These are phyloP conservation scores for Jacaranda mimosifolia DNA, from an alignment of 257 asterid species.

Conservation along the genomic window DNA sequence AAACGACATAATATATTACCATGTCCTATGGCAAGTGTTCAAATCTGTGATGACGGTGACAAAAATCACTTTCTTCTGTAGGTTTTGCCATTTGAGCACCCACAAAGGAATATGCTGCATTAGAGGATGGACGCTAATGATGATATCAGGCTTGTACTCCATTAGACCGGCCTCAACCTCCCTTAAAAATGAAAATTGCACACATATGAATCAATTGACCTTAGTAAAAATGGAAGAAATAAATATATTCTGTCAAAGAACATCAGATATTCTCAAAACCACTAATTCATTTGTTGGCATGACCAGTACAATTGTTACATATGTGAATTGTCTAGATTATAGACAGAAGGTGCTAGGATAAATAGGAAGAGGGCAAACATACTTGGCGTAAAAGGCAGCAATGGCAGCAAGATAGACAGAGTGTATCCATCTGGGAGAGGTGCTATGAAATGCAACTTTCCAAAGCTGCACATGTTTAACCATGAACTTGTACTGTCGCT, in stretches of 20 bases:
- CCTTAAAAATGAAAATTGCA: constrained; percentile 43
- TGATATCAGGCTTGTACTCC: constrained; percentile 97
- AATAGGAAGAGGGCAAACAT: constrained; percentile 20
- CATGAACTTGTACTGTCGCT: constrained; percentile 95
- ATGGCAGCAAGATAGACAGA: constrained; percentile 87
- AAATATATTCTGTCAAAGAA: too few relatives aligned
- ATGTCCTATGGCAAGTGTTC: constrained; percentile 92
- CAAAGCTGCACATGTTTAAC: constrained; percentile 95
- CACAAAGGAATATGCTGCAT: constrained; percentile 97
- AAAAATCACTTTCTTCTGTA: constrained; percentile 84
- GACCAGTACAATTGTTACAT: too few relatives aligned
- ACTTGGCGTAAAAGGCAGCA: constrained; percentile 98
- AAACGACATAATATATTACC: constrained; percentile 52
- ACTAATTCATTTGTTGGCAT: not conserved
- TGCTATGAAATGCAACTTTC: constrained; percentile 91
- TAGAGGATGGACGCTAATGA: constrained; percentile 96
- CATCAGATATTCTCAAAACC: too few relatives aligned
- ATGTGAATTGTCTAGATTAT: too few relatives aligned
- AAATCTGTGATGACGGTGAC: constrained; percentile 95
- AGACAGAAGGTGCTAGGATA: too few relatives aligned
- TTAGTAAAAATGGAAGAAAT: too few relatives aligned
- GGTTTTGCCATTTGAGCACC: constrained; percentile 98
- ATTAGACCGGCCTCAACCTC: constrained; percentile 97
- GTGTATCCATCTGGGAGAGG: constrained; percentile 98
- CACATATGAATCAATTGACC: not conserved